Evolutionary conservation across 805 yeast genomes (phyloP).

Genomic region (Pichia eremophila): DNA sequence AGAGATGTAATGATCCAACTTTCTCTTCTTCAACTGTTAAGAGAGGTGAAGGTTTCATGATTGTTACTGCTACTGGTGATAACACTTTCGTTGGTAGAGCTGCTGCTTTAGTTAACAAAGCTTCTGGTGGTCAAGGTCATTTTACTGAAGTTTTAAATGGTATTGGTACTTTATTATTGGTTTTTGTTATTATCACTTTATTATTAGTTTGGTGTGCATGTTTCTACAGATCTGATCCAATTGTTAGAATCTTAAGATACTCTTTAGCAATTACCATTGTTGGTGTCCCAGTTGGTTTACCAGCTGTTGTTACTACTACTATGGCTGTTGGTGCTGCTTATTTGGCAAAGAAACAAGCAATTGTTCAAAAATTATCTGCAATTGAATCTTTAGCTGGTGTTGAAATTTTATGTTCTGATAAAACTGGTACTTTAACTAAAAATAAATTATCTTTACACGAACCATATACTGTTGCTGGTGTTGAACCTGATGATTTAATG

Average conservation of each 20-base stretch:
- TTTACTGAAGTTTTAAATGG: constrained; percentile 96
- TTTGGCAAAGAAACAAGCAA: constrained; percentile 94
- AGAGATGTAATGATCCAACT: constrained; percentile 75
- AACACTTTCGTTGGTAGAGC: constrained; percentile 95
- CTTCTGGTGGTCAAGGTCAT: constrained; percentile 89
- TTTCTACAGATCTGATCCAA: constrained; percentile 85
- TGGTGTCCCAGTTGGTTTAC: constrained; percentile 98
- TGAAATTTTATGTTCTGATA: constrained; percentile 94
- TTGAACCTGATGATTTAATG: constrained; percentile 91
- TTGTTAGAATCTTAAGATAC: constrained; percentile 83
- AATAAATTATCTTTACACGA: constrained; percentile 92
- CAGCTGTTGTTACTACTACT: constrained; percentile 96
- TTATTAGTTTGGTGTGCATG: constrained; percentile 86
- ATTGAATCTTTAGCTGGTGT: constrained; percentile 97
- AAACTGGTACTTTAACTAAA: constrained; percentile 96
- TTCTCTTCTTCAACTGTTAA: constrained; percentile 92
- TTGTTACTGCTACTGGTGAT: constrained; percentile 93
- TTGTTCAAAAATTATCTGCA: constrained; percentile 93
- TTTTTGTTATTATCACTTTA: constrained; percentile 79
- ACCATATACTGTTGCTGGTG: constrained; percentile 97
- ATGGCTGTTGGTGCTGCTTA: constrained; percentile 99
- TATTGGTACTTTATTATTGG: constrained; percentile 88
- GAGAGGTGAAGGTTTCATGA: constrained; percentile 92
- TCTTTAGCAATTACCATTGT: constrained; percentile 92
- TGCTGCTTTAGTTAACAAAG: constrained; percentile 92